phyloP scores from a whole-genome alignment of 139 green algal genomes.

The Desmodesmus armatus region DNA sequence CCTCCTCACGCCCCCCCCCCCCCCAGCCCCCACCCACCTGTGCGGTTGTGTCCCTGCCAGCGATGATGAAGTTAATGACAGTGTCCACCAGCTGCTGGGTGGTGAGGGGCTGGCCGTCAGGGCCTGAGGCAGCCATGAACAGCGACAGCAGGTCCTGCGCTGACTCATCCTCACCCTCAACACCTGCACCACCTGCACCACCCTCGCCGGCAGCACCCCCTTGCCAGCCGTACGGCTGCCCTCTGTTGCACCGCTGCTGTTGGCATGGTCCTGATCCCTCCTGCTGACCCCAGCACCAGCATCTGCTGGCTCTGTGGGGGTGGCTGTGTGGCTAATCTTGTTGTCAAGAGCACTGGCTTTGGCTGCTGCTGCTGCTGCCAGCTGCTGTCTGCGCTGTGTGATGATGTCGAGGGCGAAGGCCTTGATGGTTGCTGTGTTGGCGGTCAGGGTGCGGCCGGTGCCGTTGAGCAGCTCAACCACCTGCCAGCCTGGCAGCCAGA shows the following conservation, averaged over 20 bases:
- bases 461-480: constrained; percentile 29
- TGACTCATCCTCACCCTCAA: not conserved
- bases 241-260: not conserved
- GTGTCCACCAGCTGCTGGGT: constrained; percentile 46
- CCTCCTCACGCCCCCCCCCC: too few species aligned
- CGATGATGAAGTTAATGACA: constrained; percentile 53
- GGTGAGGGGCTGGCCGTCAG: constrained; percentile 15
- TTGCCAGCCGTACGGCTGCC: too few species aligned
- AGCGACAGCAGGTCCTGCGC: constrained; percentile 39
- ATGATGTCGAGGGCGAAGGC: constrained; percentile 43
- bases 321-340: too few species aligned
- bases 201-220: not conserved
- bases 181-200: not conserved
- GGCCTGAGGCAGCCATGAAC: constrained; percentile 23
- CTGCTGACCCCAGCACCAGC: too few species aligned
- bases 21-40: too few species aligned
- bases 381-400: not conserved
- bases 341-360: not conserved
- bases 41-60: constrained; percentile 43
- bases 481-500: constrained; percentile 22
- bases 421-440: not conserved
- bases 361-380: constrained; percentile 11
- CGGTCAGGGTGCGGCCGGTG: not conserved
- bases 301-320: too few species aligned
- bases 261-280: too few species aligned